A percentile compares a stretch with the other conserved stretches of the same genome.
Evolutionary conservation across 2,329 filamentous ascomycete genomes (phyloP).

Genomic region (Ophiostoma triangulosporum): DNA sequence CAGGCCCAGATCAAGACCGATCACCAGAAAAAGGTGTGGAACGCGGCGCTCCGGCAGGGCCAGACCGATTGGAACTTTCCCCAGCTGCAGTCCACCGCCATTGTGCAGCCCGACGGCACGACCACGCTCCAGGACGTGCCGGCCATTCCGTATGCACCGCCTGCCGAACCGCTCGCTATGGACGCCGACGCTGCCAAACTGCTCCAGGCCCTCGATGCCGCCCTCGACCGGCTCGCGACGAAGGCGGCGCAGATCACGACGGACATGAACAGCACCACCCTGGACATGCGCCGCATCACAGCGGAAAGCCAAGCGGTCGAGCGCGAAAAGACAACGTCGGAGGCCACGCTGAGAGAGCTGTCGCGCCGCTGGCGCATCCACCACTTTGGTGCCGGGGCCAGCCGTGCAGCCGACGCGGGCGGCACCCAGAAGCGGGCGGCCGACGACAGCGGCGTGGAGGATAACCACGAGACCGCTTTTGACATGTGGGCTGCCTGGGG

Average conservation of each 20-base stretch:
- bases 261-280: not conserved
- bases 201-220: not conserved
- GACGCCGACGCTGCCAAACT: not conserved
- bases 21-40: not conserved
- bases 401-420: not conserved
- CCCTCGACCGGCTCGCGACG: not conserved
- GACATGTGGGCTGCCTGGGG: conserved; percentile 2
- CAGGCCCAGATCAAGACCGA: not conserved
- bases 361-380: conserved; percentile 5
- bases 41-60: not conserved
- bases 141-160: not conserved
- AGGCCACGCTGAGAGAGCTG: conserved; percentile 1
- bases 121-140: not conserved
- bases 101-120: not conserved
- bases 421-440: not conserved
- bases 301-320: not conserved
- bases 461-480: not conserved
- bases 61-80: not conserved
- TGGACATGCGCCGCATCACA: not conserved
- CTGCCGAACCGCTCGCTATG: not conserved
- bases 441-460: not conserved
- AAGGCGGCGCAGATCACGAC: not conserved
- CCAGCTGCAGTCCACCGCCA: not conserved
- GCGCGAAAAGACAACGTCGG: not conserved
- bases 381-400: conserved; percentile 1